Evolutionary conservation across 306 rosid species (phyloP).

Genomic region (Prunus padus): DNA sequence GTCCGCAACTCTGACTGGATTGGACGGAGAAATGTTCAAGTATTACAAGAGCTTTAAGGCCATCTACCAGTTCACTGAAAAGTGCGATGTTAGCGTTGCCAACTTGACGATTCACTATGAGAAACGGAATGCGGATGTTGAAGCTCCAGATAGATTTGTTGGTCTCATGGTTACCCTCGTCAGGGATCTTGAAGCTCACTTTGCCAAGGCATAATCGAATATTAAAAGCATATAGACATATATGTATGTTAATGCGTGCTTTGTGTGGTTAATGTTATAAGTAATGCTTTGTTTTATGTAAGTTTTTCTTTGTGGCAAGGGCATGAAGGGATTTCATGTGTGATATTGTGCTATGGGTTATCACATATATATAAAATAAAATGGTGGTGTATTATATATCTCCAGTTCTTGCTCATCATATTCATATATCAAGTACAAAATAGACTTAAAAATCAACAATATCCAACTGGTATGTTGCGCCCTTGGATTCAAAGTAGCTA

Average conservation of each 20-base stretch:
- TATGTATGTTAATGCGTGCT: background rate
- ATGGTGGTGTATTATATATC: no score
- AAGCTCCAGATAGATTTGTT: slow-evolving; percentile 31
- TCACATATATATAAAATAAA: no score
- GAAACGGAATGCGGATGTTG: slow-evolving; percentile 22
- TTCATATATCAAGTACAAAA: no score
- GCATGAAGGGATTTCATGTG: no score
- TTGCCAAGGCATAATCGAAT: slow-evolving; percentile 9
- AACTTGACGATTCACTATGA: slow-evolving; percentile 32
- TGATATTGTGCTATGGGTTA: no score
- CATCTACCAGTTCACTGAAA: slow-evolving; percentile 18
- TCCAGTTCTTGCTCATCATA: no score
- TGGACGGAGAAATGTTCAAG: slow-evolving; percentile 37
- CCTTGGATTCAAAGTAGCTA: no score
- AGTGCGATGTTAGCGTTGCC: slow-evolving; percentile 14
- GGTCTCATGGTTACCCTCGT: slow-evolving; percentile 25
- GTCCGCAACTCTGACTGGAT: background rate
- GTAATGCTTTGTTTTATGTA: no score
- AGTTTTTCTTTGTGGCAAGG: no score
- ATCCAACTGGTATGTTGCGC: no score
- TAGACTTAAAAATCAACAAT: no score
- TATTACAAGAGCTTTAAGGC: slow-evolving; percentile 24
- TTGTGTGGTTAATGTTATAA: background rate
- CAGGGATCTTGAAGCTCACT: slow-evolving; percentile 33
- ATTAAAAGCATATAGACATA: background rate